Base-by-base conservation (phyloP, 1,284 basidiomycete genomes). In the Anthracocystis walkeri region DNA sequence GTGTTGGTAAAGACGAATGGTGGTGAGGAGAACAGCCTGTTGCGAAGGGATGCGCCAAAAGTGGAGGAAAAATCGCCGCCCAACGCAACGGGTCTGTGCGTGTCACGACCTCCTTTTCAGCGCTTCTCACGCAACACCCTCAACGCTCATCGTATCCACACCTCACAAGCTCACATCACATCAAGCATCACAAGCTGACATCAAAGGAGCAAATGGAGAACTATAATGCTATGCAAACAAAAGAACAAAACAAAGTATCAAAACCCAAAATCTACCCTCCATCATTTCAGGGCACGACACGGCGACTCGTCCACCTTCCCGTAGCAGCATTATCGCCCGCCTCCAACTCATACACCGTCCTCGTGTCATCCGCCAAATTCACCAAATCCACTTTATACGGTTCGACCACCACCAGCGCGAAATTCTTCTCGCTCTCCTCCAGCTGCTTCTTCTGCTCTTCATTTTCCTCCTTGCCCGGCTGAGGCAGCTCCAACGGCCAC, bases 351-450 rank as follows among this genome's bases (percentile, higher is more conserved):
- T 82, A 86, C 23, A 79, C 50, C 6, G 76, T 82, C 25, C 85
- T 76, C 16, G 72, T 72, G 52, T 85, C 78, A 10, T 84, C 77
- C 7, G 65, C 56, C 16, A 82, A 41, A 25, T 81, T 82, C 45
- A 85, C 80, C 72, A 86, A 56, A 53, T 86, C 85, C 6, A 86
- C 80, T n/a, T 70, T 66, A 51, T 72, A 70, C 14, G 85, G 81
- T 45, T 85, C 83, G 25, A 86, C 70, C 5, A 86, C 77, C 21
- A 85, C 67, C 14, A 85, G 76, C 7, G 81, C 80, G 40, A 85
- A 82, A 61, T 82, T 81, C 58, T 66, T 75, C 48, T 85, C 75
- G 54, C 78, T 65, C 52, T 81, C 76, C 7, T 69, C 71, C 50
- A 79, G 68, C 56, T 75, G 75, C 10, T 59, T 41, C 58, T 81